Evolutionary conservation across 345 rosid species (phyloP).

Genomic region (Erodium maritimum): DNA sequence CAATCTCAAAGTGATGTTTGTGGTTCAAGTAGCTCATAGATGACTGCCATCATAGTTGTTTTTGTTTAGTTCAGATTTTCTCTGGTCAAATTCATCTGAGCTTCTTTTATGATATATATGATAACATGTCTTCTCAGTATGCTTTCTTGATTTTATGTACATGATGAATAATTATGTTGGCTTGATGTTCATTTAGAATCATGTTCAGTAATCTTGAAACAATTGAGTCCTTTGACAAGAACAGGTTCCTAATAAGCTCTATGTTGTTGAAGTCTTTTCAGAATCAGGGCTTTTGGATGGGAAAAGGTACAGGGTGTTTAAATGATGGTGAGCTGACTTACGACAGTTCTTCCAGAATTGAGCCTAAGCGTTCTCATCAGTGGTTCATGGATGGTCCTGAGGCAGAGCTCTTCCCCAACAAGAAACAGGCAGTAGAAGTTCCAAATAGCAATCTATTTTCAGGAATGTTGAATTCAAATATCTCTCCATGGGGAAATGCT

Average conservation of each 20-base stretch:
- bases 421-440: conserved; percentile 57
- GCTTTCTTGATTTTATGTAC: too few species aligned
- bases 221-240: background rate
- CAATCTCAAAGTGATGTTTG: background rate
- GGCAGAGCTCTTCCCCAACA: conserved; percentile 58
- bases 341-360: conserved; percentile 43
- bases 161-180: background rate
- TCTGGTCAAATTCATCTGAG: too few species aligned
- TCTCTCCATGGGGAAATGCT: conserved; percentile 50
- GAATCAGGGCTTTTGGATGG: conserved; percentile 62
- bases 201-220: background rate
- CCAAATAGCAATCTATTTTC: conserved; percentile 21
- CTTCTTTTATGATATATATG: background rate
- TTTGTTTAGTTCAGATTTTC: background rate
- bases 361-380: conserved; percentile 54
- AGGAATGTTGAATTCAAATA: conserved; percentile 26
- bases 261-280: conserved; percentile 31
- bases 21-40: background rate
- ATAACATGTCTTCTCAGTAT: background rate
- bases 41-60: background rate
- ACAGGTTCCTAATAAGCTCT: background rate
- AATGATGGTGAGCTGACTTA: conserved; percentile 40
- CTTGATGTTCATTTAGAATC: background rate
- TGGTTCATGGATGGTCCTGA: conserved; percentile 62
- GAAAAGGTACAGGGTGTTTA: conserved; percentile 32